Evolutionary conservation across 345 rosid species (phyloP), one percentile per base, ranked within the genome.

Genomic region (Gossypium raimondii): DNA sequence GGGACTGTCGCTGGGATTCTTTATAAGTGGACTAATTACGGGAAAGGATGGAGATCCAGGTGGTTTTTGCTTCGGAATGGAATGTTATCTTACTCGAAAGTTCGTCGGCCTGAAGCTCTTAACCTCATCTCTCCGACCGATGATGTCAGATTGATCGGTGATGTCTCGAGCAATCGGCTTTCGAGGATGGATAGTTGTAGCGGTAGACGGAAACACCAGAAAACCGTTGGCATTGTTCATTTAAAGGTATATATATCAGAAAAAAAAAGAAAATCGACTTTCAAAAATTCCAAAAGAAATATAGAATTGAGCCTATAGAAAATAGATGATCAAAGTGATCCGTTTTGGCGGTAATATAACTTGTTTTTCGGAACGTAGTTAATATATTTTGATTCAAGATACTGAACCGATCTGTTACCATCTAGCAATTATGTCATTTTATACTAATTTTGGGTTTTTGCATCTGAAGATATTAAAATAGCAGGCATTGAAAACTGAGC

Each of bases 21-120:
- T 38, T 85, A 89, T 67, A 95, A 95, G 89, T 95, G 99, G 99
- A 95, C 99, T 0, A 95, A 95, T 84, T 95, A 87, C 81, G 92
- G 99, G 10, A 95, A 91, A 74, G 98, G 99, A 43, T 95, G 99
- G 24, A 93, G 98, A 88, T 93, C 96, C 79, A 85, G 99, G 73
- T 95, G 96, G 96, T 93, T 95, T 82, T 78, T 86, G 51, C 89
- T 95, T 71, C 87, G 87, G 55, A 88, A 91, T 64, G 98, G 97
- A 27, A 84, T 87, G 66, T 85, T 95, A 1, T 93, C 94, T 48
- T 95, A 95, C 78, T 93, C 93, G 27, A 93, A 91, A 89, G 84
- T 87, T 82, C 91, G 88, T 38, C 81, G 92, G 52, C 81, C 89
- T 73, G 97, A 88, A 80, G 82, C 85, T 81, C 82, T 91, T 45